Base-by-base conservation (phyloP, 495 filamentous ascomycete genomes). In the Evernia prunastri region DNA sequence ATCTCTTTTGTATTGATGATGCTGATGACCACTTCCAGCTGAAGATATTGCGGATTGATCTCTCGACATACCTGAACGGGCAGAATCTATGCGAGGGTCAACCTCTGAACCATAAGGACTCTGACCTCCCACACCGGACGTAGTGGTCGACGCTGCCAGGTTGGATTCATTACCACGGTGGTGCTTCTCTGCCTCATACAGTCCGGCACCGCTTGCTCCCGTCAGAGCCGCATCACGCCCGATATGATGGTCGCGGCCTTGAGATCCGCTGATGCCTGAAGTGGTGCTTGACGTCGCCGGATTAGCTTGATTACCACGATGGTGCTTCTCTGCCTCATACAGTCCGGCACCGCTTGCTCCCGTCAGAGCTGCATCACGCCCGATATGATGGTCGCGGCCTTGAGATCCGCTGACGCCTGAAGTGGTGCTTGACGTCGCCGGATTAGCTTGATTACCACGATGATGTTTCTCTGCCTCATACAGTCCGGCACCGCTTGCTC, bases 161-260 rank as follows among this genome's bases (percentile, higher is more conserved):
- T 43, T 62, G 15, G 51, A 42, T 18, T 47, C 58, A 56, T 42
- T 60, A 20, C 56, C 42, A 51, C 43, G 51, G 51, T 60, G 56
- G 31, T 64, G 56, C 47, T 67, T 63, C 25, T 67, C 60, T 27
- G 35, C 60, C 29, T 69, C 65, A 43, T 69, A 67, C 25, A 61
- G 35, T 18, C 17, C 60, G n/a, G 51, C 60, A 56, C 60, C 65
- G 43, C 64, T 60, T 35, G 56, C 60, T 51, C 64, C 64, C 20
- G 56, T 45, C 39, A 67, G 39, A n/a, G 60, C 67, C n/a, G 64
- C 67, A 29, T 69, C 67, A 57, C 59, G 62, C 4, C 65, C 66
- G 36, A 13, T 2, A 43, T 68, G 63, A 43, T 68, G 66, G 5
- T 65, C 23, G 29, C 37, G 37, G 20, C 17, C n/a, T 29, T 45